Evolutionary conservation across 805 yeast genomes (phyloP), one percentile per base, ranked within the genome.

Genomic region (Candida incommunis): DNA sequence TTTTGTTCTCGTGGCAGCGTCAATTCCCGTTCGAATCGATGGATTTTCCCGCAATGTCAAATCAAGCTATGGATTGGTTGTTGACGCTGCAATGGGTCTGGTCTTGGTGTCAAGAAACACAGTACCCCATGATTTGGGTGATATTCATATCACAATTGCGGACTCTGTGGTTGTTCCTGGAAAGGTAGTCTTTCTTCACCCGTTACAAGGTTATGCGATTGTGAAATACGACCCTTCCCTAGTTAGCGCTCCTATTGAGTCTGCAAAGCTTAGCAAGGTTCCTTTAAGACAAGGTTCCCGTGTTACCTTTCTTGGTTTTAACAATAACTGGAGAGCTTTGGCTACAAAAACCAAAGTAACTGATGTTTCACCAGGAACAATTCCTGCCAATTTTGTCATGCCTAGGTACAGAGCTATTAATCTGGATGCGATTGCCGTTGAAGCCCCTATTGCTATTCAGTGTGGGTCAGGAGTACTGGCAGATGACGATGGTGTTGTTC

Each of bases 381-480:
- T 87, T 18, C 90, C 94, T 15, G 70, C 81, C 25, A 76, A 77
- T 50, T 67, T 77, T 1, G 66, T 71, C 29, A 67, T 81, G 9
- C 96, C 96, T 22, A 74, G 92, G 48, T 87, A 83, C 62, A 74
- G 94, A 57, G 95, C 87, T 3, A 80, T 88, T 2, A 86, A 86
- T 56, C 63, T 86, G 41, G 95, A 85, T 55, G 78, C 86, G 23
- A 67, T 85, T 22, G 68, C 82, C 11, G 71, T 85, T 40, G 95
- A 88, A 55, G 79, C 84, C 34, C 76, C 75, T 46, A 62, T 80
- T 43, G 75, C 84, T 42, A 75, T 75, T 40, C 85, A 82, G 50
- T 84, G 94, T 62, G 75, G 74, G 23, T 74, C 92, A 2, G 96
- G 96, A 53, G 72, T 86, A 2, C 62, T 88, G 40, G 80, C 82